Conservation (phyloP, 768 basidiomycete species). For the Pleurotus citrinopileatus region DNA sequence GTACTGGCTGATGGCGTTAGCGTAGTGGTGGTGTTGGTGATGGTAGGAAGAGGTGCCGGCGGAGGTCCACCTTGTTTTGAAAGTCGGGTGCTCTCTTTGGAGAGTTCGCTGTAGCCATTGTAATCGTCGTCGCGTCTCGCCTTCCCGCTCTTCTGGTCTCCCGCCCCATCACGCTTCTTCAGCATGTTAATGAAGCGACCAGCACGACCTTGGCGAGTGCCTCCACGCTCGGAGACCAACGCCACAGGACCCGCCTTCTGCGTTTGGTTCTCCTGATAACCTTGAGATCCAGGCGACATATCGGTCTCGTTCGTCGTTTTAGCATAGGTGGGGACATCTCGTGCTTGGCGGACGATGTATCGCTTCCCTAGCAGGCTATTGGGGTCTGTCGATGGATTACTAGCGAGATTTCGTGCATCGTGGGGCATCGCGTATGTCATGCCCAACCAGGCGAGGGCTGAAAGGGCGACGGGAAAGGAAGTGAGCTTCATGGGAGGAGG, state of each 20-base stretch:
- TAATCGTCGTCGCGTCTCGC: not conserved
- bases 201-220: not conserved
- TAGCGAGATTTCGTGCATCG: not conserved
- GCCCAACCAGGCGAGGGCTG: not conserved
- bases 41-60: no score
- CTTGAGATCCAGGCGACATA: no score
- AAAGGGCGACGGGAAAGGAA: not conserved
- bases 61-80: no score
- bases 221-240: no score
- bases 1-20: not conserved
- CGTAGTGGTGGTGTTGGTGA: no score
- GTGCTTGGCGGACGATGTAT: conserved; percentile 1
- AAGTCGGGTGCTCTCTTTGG: no score
- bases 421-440: not conserved
- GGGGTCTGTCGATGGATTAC: not conserved
- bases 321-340: not conserved
- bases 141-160: no score
- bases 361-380: conserved; percentile 2
- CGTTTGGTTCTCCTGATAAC: no score
- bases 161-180: not conserved
- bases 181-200: not conserved
- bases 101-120: not conserved
- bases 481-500: not conserved
- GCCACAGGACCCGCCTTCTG: no score
- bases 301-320: no score